Base-by-base conservation (phyloP, 352 stramenopile species). In the Saprolegnia parasitica region DNA sequence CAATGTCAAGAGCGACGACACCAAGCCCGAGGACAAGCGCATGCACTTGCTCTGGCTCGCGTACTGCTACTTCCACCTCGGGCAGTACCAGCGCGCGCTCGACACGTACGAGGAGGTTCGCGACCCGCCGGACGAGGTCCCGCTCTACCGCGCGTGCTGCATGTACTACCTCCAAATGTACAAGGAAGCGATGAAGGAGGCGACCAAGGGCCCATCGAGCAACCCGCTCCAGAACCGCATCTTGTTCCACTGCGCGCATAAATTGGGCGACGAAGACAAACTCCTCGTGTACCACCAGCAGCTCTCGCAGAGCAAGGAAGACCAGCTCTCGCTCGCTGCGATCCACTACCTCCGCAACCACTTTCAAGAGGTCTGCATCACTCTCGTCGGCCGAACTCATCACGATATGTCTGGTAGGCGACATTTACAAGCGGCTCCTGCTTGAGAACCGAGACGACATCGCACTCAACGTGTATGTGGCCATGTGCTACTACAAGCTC, bases 401-500 rank as follows among this genome's bases (percentile, higher is more conserved):
- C n/a, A n/a, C 54, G n/a, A 18, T 20, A 37, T 0, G 2, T 24
- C 32, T 71, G 54, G 66, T 79, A 92, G 72, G 93, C 95, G 15
- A 98, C 73, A 97, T 98, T 49, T 99, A 98, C 90, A 98, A 98
- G 73, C 79, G 88, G 0, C 78, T 99, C 9, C 73, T 99, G 64
- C 80, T 98, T 5, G 91, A 98, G 72, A 95, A 98, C 73, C 82
- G 90, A n/a, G 95, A 98, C 57, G 90, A 98, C 68, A 86, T 98
- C 18, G 96, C 96, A 35, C 82, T 99, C 9, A 98, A 99, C 75
- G 94, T 99, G 45, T 99, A 98, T 73, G 90, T 98, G n/a, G 96
- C 96, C 61, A 98, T 98, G 92, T 98, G 93, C 73, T 98, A 98
- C 77, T 99, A 98, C 91, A 98, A 98, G 72, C 88, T 98, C 35